These are phyloP conservation scores for Pseudogymnoascus destructans DNA, from an alignment of 2,329 filamentous ascomycete genomes.

Conservation along the genomic window DNA sequence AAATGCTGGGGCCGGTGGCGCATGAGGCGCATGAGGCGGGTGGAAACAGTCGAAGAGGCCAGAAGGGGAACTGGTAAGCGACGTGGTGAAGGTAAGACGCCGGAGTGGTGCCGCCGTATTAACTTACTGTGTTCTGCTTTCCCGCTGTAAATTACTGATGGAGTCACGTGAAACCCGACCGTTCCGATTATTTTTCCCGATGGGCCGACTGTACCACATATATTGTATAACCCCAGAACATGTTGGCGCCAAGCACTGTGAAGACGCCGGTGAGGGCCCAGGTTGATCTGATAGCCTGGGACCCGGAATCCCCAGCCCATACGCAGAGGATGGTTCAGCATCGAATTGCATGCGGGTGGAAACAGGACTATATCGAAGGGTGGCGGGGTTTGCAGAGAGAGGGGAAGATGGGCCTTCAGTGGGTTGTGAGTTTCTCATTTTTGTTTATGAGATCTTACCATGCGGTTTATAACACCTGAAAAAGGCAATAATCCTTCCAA, in stretches of 20 bases:
- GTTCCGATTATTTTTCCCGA: background rate
- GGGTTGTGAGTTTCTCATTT: constrained; percentile 16
- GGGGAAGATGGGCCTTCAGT: constrained; percentile 18
- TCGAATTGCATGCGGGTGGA: constrained; percentile 35
- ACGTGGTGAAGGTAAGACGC: background rate
- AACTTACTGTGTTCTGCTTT: background rate
- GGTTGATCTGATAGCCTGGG: constrained; percentile 33
- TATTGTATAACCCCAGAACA: background rate
- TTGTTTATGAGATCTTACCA: background rate
- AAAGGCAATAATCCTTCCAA: background rate
- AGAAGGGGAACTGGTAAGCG: constrained; percentile 4
- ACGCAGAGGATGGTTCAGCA: constrained; percentile 31
- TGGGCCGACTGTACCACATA: background rate
- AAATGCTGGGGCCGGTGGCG: background rate
- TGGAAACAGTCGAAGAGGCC: background rate
- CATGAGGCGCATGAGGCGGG: background rate
- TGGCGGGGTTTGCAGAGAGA: constrained; percentile 15
- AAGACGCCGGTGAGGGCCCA: constrained; percentile 12
- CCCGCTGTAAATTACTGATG: background rate
- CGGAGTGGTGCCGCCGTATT: background rate
- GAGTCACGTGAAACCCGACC: background rate
- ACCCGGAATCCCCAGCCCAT: constrained; percentile 30
- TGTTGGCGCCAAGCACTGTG: background rate
- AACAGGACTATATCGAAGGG: constrained; percentile 26
- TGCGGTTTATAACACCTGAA: background rate